Evolutionary conservation across 2,329 filamentous ascomycete species (phyloP), one percentile per base, ranked within the genome.

Genomic region (Talaromyces sp.): DNA sequence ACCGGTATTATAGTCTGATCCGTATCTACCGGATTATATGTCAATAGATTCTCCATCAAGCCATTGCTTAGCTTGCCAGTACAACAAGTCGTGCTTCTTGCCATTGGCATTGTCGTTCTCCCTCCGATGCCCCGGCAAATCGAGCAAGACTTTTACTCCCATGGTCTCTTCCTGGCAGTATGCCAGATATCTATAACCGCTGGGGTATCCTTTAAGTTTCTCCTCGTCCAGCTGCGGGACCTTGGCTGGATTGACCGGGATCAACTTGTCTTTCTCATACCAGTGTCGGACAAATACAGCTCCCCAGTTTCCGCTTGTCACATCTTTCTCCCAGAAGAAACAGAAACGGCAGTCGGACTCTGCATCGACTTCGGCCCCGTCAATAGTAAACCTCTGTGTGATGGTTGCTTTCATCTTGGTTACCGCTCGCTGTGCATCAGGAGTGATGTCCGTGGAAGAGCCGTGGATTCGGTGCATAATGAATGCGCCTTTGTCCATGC

Each of bases 381-480:
- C 74, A 2, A 81, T 66, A 1, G 66, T 64, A 61, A 82, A 81
- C 4, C 80, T 73, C 61, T 82, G 80, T 0, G 80, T 81, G 60
- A 81, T 81, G 3, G 76, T 81, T 0, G 79, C 79, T 63, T 82
- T 82, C 74, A 82, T 76, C 67, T 82, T 82, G 9, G 77, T 80
- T 0, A 81, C 76, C 0, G 78, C 80, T 0, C 77, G 73, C 0
- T 60, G 70, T 1, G 62, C 76, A n/a, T 74, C 70, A 0, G 67
- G 58, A 6, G 73, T 75, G 62, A 81, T 77, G 56, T 81, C 78
- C 0, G 73, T 79, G 0, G 73, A 78, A 1, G 69, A 65, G 8
- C 79, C 79, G 50, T 80, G 76, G 60, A 72, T 71, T 61, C 82
- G 81, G 68, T 85, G 82, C 80, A 83, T 82, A 71, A 84, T 84